Percentiles rank a stretch among this genome's conserved stretches.
These are phyloP conservation scores for Capsicum pubescens DNA, from an alignment of 257 asterid genomes.

Conservation along the genomic window DNA sequence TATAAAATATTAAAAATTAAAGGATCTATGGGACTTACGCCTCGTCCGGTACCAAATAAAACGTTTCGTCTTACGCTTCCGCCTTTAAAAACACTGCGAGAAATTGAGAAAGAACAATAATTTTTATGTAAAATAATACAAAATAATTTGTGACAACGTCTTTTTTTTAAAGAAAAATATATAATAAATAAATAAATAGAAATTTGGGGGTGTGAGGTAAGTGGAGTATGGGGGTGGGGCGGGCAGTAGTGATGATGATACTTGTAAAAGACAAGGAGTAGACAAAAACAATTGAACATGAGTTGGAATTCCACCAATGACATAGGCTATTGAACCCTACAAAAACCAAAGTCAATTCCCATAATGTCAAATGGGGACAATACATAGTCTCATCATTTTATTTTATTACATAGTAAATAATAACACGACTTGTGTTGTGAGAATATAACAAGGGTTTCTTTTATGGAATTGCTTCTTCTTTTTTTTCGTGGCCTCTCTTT, in stretches of 20 bases:
- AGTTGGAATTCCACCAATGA: constrained; percentile 68
- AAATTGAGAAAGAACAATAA: background rate
- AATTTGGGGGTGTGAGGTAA: background rate
- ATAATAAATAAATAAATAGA: no score
- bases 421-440: background rate
- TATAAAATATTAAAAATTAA: no score
- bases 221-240: constrained; percentile 27
- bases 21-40: no score
- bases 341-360: constrained; percentile 36
- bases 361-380: constrained; percentile 28
- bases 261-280: constrained; percentile 31
- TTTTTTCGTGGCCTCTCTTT: background rate
- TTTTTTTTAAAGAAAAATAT: background rate
- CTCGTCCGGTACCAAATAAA: no score
- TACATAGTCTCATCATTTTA: background rate
- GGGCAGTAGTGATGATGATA: constrained; percentile 42
- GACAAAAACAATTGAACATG: constrained; percentile 56
- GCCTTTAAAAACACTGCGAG: no score
- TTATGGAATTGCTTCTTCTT: background rate
- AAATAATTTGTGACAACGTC: background rate
- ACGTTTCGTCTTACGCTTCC: no score
- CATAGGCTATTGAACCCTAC: constrained; percentile 38
- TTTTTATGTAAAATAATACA: background rate
- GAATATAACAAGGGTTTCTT: background rate
- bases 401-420: background rate